These are phyloP conservation scores for Aspergillus carlsbadensis DNA, from an alignment of 495 filamentous ascomycete genomes.

Conservation along the genomic window DNA sequence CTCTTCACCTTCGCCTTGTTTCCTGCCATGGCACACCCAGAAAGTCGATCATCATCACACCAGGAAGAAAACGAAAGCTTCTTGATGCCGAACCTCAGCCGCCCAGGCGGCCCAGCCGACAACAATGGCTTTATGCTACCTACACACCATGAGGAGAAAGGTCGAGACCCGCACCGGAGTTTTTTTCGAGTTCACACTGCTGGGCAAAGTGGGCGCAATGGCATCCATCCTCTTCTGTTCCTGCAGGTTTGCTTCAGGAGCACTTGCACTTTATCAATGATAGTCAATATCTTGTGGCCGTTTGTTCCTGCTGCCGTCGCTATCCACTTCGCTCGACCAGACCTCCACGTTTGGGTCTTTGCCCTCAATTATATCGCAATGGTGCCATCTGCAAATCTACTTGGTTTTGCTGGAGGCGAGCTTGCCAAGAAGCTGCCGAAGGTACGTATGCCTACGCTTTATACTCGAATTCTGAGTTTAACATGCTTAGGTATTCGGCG, in stretches of 20 bases:
- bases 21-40: neutral
- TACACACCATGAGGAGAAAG: constrained; percentile 25
- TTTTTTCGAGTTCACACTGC: constrained; percentile 54
- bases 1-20: neutral
- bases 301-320: constrained; percentile 67
- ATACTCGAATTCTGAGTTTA: neutral
- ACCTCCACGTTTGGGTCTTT: constrained; percentile 65
- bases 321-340: constrained; percentile 60
- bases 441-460: constrained; percentile 19
- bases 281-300: constrained; percentile 73
- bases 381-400: constrained; percentile 82
- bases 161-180: constrained; percentile 14
- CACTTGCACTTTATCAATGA: constrained; percentile 53
- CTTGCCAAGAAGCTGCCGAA: constrained; percentile 76
- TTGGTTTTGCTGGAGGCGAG: constrained; percentile 83
- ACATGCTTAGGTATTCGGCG: constrained; percentile 51
- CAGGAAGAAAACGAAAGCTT: constrained; percentile 2
- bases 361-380: constrained; percentile 76
- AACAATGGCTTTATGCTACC: constrained; percentile 26
- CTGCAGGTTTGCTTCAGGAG: constrained; percentile 59
- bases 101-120: neutral
- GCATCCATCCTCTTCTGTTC: constrained; percentile 61
- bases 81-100: constrained; percentile 4
- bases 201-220: constrained; percentile 63
- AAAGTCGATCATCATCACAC: neutral